phyloP scores from a whole-genome alignment of 169 alveolate genomes.

The Toxoplasma gondii region DNA sequence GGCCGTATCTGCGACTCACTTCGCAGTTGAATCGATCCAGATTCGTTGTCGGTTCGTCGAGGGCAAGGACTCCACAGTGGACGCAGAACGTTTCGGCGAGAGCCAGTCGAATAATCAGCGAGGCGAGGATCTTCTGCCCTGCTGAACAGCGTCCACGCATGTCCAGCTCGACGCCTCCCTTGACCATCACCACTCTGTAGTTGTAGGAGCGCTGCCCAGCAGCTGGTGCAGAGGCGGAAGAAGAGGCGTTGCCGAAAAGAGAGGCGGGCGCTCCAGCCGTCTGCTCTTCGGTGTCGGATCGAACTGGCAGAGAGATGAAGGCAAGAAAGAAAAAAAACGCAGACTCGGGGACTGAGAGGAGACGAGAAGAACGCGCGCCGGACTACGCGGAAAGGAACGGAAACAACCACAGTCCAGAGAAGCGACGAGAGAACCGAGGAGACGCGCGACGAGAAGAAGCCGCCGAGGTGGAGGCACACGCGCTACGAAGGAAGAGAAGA shows the following conservation, averaged over 20 bases:
- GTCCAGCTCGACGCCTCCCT: constrained; percentile 87
- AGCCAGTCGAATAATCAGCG: constrained; percentile 97
- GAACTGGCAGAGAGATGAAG: not conserved
- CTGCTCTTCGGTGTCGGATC: constrained; percentile 57
- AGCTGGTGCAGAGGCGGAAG: not conserved
- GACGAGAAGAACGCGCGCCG: too few species aligned
- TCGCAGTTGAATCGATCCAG: constrained; percentile 94
- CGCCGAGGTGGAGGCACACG: too few species aligned
- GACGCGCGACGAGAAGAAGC: not conserved
- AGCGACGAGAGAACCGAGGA: too few species aligned
- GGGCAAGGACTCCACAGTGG: constrained; percentile 97
- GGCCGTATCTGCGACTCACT: too few species aligned
- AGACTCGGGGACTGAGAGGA: not conserved
- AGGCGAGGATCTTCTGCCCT: constrained; percentile 93
- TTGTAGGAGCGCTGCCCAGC: constrained; percentile 76
- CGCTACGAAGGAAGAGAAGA: not conserved
- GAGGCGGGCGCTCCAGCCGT: not conserved
- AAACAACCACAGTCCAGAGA: too few species aligned
- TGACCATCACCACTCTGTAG: constrained; percentile 87
- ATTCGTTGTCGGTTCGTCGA: constrained; percentile 99
- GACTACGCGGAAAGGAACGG: too few species aligned
- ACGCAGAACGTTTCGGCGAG: constrained; percentile 98
- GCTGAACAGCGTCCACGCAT: constrained; percentile 98
- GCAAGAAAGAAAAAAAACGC: not conserved
- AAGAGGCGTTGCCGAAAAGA: not conserved